phyloP scores from a whole-genome alignment of 345 rosid species.

The Noccaea caerulescens region DNA sequence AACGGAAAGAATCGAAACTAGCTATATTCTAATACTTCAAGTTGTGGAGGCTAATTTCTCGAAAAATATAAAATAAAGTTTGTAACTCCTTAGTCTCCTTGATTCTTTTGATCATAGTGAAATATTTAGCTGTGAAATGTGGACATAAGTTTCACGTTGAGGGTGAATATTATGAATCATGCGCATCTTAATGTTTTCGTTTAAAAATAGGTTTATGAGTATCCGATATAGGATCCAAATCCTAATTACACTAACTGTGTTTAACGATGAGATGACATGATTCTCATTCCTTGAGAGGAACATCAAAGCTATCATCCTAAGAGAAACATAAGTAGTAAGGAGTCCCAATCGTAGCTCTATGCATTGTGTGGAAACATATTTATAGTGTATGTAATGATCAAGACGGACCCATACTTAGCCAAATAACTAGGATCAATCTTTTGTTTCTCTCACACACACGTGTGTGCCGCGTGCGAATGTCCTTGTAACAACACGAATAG shows the following conservation, averaged over 20 bases:
- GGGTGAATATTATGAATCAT: not conserved
- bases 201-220: not conserved
- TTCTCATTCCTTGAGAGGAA: too few species aligned
- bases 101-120: not conserved
- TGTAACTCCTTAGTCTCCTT: too few species aligned
- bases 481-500: slow-evolving; percentile 31
- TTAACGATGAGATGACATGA: not conserved
- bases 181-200: not conserved
- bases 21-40: too few species aligned
- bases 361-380: too few species aligned
- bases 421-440: too few species aligned
- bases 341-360: too few species aligned
- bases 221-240: not conserved
- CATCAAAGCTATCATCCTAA: too few species aligned
- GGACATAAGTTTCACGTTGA: not conserved
- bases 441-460: not conserved
- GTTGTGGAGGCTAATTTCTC: too few species aligned
- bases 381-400: too few species aligned
- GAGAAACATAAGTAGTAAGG: too few species aligned
- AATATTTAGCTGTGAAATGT: not conserved
- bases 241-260: not conserved
- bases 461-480: not conserved
- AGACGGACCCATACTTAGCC: too few species aligned
- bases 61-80: too few species aligned
- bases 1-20: slow-evolving; percentile 13